Base-by-base conservation (phyloP, 1,284 basidiomycete genomes). In the Apiotrichum domesticum region DNA sequence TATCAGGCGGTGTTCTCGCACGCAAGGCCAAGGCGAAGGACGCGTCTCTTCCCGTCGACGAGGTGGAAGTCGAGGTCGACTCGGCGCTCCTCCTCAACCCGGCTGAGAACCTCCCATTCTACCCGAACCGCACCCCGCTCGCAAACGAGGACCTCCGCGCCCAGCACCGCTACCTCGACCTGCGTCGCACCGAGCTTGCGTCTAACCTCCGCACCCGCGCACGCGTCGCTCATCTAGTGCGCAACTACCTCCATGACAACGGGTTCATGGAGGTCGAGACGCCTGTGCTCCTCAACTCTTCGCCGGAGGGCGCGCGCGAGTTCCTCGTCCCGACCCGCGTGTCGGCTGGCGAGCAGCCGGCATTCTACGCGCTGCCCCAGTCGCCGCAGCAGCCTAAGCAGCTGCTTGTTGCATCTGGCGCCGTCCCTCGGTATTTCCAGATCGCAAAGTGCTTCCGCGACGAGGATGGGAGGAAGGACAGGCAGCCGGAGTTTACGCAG, bases 311-410 rank as follows among this genome's bases (percentile, higher is more conserved):
- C 35, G 93, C 93, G 0, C 82, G 93, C 61, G 94, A 97, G 71
- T 97, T 92, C 71, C 83, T 97, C 46, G 93, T 97, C 43, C 93
- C 94, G 35, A 85, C 87, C n/a, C 86, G 94, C 49, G 40, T 51
- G 7, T 35, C 51, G 7, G n/a, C 51, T 32, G 57, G 62, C 11
- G 35, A 59, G 8, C 42, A 44, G 29, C 80, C 92, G 3, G 79
- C 81, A 34, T 96, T 95, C 74, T 97, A 93, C 72, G 90, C 93
- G 0, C 82, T 97, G 45, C 87, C 90, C 11, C 93, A 97, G 77
- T 95, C 91, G 0, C 94, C 93, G 1, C 94, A 97, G 73, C 93
- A 96, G 77, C 90, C 92, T 1, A 97, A 97, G 75, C 93, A 97
- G 74, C 82, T 97, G 3, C 82, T 97, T 54, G 87, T 97, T 48